These are phyloP conservation scores for Chaetoscypha palmicola DNA, from an alignment of 2,329 filamentous ascomycete species.

Conservation along the genomic window DNA sequence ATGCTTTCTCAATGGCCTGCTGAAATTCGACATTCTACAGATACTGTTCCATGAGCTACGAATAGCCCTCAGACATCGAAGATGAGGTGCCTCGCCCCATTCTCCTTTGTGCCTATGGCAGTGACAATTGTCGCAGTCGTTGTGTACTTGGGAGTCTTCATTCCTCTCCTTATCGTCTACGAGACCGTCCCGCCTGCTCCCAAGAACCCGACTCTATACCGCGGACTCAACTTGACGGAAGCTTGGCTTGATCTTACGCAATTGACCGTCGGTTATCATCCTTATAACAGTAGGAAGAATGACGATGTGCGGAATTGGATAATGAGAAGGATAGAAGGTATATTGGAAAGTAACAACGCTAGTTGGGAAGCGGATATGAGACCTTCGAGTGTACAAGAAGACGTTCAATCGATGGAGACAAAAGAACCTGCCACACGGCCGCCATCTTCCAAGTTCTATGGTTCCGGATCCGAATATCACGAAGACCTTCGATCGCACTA, in stretches of 20 bases:
- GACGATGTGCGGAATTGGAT: slow-evolving; percentile 74
- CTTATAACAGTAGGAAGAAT: slow-evolving; percentile 81
- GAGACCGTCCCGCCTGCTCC: slow-evolving; percentile 67
- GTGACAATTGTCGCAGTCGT: slow-evolving; percentile 74
- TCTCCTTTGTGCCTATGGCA: slow-evolving; percentile 73
- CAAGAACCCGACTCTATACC: slow-evolving; percentile 41
- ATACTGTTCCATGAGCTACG: not conserved
- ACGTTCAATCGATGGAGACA: too few species aligned
- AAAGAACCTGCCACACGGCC: not conserved
- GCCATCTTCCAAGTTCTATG: not conserved
- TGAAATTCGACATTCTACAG: too few species aligned
- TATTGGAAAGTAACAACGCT: slow-evolving; percentile 56
- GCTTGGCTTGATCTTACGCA: slow-evolving; percentile 78
- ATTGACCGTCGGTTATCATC: slow-evolving; percentile 71
- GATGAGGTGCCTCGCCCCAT: slow-evolving; percentile 40
- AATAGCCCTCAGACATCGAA: slow-evolving; percentile 3
- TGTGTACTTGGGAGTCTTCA: slow-evolving; percentile 71
- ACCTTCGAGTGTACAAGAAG: not conserved
- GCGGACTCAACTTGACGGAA: slow-evolving; percentile 72
- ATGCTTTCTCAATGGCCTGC: not conserved
- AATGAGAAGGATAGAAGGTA: slow-evolving; percentile 60
- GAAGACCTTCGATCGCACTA: slow-evolving; percentile 13
- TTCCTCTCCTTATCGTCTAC: slow-evolving; percentile 66
- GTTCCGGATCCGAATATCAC: slow-evolving; percentile 6
- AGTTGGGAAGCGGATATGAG: slow-evolving; percentile 37